Conservation (phyloP, 2,329 filamentous ascomycete species). For the Cladosporium halotolerans region DNA sequence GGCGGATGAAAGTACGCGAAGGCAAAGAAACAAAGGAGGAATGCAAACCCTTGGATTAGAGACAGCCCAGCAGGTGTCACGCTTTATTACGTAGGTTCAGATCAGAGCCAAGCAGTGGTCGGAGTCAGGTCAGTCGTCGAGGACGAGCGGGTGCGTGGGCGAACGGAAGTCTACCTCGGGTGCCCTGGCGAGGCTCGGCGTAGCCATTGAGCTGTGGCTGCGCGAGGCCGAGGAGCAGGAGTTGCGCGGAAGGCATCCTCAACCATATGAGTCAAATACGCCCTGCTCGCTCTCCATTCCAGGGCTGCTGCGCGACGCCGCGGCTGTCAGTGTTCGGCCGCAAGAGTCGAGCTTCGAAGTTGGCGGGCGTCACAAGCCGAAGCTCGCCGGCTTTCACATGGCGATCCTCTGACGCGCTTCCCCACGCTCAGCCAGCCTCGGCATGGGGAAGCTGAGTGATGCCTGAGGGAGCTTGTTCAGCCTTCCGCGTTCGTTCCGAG, state of each 20-base stretch:
- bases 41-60: neutral
- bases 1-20: neutral
- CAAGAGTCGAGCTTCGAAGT: too few species aligned
- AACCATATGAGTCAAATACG: neutral
- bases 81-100: slow-evolving; percentile 9
- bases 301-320: neutral
- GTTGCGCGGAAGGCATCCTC: neutral
- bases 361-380: neutral
- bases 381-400: neutral
- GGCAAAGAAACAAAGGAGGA: neutral
- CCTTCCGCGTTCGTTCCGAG: too few species aligned
- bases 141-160: slow-evolving; percentile 8
- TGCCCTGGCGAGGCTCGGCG: neutral
- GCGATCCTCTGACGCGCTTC: neutral
- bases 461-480: too few species aligned
- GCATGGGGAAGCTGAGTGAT: too few species aligned
- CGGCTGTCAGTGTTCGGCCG: neutral
- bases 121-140: neutral
- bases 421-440: neutral
- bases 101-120: slow-evolving; percentile 1
- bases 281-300: neutral
- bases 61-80: neutral
- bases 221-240: neutral
- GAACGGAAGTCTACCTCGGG: slow-evolving; percentile 11
- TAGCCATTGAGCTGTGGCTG: neutral